A percentile compares a stretch with the other conserved stretches of the same genome.
These are phyloP conservation scores for Ophidiomyces ophidiicola DNA, from an alignment of 2,329 filamentous ascomycete species.

Conservation along the genomic window DNA sequence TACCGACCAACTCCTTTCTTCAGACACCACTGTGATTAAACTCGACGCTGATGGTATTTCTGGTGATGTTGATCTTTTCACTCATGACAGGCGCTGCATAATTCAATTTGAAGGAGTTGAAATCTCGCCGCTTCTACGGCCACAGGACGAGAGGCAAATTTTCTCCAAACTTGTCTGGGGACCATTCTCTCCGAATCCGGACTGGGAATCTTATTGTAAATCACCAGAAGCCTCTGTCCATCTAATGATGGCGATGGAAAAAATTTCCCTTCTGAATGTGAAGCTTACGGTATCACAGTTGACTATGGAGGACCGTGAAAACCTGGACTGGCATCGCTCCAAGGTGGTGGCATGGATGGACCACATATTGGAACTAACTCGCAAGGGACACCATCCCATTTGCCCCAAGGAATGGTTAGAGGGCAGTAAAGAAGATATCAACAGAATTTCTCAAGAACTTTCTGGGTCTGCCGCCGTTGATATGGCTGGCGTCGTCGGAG, in stretches of 20 bases:
- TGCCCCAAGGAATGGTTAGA: background rate
- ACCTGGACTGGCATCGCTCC: background rate
- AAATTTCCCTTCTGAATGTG: background rate
- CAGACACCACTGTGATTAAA: background rate
- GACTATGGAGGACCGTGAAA: background rate
- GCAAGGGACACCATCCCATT: background rate
- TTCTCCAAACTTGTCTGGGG: constrained; percentile 2
- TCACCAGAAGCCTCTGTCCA: background rate
- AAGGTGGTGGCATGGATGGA: background rate
- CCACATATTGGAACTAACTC: background rate
- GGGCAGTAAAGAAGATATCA: background rate
- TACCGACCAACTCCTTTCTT: background rate
- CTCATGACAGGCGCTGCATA: background rate
- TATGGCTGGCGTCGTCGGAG: background rate
- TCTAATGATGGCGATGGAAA: background rate
- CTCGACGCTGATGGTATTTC: background rate
- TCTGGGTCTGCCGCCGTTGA: background rate
- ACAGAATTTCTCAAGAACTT: no score
- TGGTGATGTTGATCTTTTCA: constrained; percentile 1
- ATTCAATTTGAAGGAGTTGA: constrained; percentile 1
- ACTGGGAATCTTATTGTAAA: background rate
- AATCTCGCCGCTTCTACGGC: background rate
- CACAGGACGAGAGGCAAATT: background rate
- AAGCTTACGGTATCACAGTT: background rate
- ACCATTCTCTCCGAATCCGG: background rate